A percentile compares a stretch with the other conserved stretches of the same genome.
These are phyloP conservation scores for Omphalotus olearius DNA, from an alignment of 1,284 basidiomycete species.

Conservation along the genomic window DNA sequence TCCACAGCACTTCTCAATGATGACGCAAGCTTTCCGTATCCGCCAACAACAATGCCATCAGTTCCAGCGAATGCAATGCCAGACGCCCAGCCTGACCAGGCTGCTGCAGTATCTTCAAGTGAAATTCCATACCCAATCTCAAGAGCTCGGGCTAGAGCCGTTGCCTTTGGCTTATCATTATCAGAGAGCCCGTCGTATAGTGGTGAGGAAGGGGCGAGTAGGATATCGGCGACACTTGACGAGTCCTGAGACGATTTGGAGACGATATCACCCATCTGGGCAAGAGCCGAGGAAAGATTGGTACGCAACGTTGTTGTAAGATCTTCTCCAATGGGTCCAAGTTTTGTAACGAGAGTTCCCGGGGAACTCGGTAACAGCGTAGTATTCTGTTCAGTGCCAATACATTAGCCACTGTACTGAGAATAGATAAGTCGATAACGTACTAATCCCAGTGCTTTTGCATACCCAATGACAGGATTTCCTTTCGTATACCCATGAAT, in stretches of 20 bases:
- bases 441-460: conserved; percentile 5
- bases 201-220: conserved; percentile 5
- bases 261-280: background rate
- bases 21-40: conserved; percentile 4
- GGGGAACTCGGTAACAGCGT: conserved; percentile 3
- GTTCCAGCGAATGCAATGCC: conserved; percentile 9
- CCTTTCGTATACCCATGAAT: conserved; percentile 10
- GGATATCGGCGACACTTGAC: conserved; percentile 6
- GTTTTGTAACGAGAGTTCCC: background rate
- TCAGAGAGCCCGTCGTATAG: conserved; percentile 9
- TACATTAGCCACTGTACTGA: no score
- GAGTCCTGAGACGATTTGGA: conserved; percentile 2
- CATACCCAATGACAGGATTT: conserved; percentile 7
- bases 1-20: conserved; percentile 1
- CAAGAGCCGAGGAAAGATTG: conserved; percentile 4
- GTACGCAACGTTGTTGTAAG: background rate
- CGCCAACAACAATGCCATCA: conserved; percentile 9
- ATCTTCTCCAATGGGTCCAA: conserved; percentile 1
- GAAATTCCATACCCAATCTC: conserved; percentile 12
- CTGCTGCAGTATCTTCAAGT: conserved; percentile 4
- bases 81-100: conserved; percentile 9
- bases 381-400: no score
- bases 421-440: background rate
- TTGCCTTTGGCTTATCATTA: conserved; percentile 1
- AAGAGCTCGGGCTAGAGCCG: conserved; percentile 6